Conservation (phyloP, 2,329 filamentous ascomycete species). For the Fusarium aywerte region DNA sequence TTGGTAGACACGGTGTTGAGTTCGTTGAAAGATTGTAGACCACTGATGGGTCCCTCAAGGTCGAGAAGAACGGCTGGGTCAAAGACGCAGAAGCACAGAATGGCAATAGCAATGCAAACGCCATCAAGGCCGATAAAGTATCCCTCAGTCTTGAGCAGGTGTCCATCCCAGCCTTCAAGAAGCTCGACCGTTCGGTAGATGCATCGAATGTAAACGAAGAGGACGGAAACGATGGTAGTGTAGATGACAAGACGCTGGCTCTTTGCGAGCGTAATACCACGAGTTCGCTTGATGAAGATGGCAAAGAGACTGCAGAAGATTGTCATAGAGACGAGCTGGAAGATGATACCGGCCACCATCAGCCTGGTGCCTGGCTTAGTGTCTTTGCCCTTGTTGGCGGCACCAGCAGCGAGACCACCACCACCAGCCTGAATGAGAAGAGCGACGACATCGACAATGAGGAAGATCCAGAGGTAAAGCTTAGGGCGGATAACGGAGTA, state of each 20-base stretch:
- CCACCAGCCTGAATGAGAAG: conserved; percentile 56
- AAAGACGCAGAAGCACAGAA: conserved; percentile 48
- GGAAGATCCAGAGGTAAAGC: conserved; percentile 60
- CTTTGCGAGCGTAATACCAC: conserved; percentile 48
- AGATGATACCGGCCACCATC: conserved; percentile 62
- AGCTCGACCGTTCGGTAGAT: conserved; percentile 64
- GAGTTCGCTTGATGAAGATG: conserved; percentile 53
- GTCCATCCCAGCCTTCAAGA: conserved; percentile 60
- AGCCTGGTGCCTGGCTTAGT: conserved; percentile 57
- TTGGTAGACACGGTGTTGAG: conserved; percentile 9
- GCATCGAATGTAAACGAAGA: conserved; percentile 59
- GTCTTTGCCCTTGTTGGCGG: conserved; percentile 49
- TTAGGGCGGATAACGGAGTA: conserved; percentile 56
- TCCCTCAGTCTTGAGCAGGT: conserved; percentile 60
- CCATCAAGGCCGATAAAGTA: conserved; percentile 63
- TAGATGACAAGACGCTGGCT: conserved; percentile 44
- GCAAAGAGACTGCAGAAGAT: conserved; percentile 55
- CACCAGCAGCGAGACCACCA: conserved; percentile 57
- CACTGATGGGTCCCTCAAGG: neutral
- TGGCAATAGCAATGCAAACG: conserved; percentile 59
- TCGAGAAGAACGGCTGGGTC: conserved; percentile 50
- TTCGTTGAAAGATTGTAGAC: conserved; percentile 11
- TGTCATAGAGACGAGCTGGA: conserved; percentile 61
- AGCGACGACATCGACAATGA: conserved; percentile 50
- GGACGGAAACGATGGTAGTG: conserved; percentile 55